These are phyloP conservation scores for Blastocladiella britannica DNA, from an alignment of 192 early-diverging fungal genomes.

Conservation along the genomic window DNA sequence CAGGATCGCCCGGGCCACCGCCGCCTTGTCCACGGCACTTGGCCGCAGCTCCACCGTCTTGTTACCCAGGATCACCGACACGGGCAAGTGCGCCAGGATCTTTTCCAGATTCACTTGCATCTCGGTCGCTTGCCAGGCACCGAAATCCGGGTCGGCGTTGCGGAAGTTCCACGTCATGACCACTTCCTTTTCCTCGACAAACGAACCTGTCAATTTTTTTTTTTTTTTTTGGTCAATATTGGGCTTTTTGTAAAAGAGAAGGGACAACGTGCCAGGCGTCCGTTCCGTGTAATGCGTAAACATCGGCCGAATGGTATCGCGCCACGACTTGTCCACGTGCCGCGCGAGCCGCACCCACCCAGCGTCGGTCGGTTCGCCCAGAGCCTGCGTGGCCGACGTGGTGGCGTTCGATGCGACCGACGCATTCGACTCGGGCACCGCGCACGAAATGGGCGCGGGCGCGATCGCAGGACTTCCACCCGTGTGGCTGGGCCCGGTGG, in stretches of 20 bases:
- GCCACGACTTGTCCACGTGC: constrained; percentile 76
- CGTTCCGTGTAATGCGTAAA: constrained; percentile 96
- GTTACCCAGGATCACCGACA: constrained; percentile 85
- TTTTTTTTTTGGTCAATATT: too few species aligned
- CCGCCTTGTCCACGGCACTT: constrained; percentile 75
- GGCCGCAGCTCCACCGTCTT: constrained; percentile 94
- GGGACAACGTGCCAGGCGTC: constrained; percentile 90
- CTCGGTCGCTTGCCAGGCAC: constrained; percentile 94
- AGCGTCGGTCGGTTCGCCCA: constrained; percentile 14
- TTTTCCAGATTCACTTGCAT: constrained; percentile 94
- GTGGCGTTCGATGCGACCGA: too few species aligned
- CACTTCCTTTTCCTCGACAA: constrained; percentile 98
- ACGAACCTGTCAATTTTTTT: too few species aligned
- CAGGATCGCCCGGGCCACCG: constrained; percentile 67
- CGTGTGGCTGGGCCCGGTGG: too few species aligned
- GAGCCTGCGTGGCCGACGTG: neutral
- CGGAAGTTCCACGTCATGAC: constrained; percentile 97
- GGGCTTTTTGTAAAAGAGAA: too few species aligned
- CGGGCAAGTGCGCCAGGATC: constrained; percentile 72
- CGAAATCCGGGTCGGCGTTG: constrained; percentile 85
- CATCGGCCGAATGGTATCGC: constrained; percentile 72
- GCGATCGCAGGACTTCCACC: too few species aligned
- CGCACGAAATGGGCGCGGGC: constrained; percentile 2
- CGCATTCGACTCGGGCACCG: too few species aligned
- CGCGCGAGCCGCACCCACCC: constrained; percentile 79